Evolutionary conservation across 768 basidiomycete species (phyloP).

Genomic region (Hygrophoropsis aurantiaca): DNA sequence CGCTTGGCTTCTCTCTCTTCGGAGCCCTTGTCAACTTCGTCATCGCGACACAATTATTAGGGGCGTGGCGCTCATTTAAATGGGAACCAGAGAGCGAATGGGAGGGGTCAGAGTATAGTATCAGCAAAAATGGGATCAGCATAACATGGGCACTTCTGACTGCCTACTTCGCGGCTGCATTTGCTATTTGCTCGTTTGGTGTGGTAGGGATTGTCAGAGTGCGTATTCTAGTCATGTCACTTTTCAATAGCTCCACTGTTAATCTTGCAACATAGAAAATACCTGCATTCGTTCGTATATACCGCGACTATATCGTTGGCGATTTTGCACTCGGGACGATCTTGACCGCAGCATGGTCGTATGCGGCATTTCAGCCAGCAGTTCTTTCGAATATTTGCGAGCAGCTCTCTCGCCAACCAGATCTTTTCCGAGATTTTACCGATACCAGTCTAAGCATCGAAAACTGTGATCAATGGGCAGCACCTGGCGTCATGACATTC

Average conservation of each 20-base stretch:
- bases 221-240: constrained; percentile 13
- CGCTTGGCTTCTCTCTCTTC: constrained; percentile 35
- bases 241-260: neutral
- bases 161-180: constrained; percentile 65
- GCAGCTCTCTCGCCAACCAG: constrained; percentile 72
- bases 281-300: constrained; percentile 69
- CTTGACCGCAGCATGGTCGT: constrained; percentile 54
- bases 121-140: constrained; percentile 41
- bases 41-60: constrained; percentile 41
- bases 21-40: constrained; percentile 41
- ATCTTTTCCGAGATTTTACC: constrained; percentile 66
- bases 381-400: constrained; percentile 68
- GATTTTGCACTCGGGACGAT: constrained; percentile 73
- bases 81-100: constrained; percentile 52
- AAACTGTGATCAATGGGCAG: constrained; percentile 81
- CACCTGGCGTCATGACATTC: constrained; percentile 58
- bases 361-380: constrained; percentile 54
- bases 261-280: constrained; percentile 44
- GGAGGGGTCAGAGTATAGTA: constrained; percentile 41
- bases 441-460: constrained; percentile 75
- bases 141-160: constrained; percentile 63
- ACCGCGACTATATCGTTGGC: constrained; percentile 79
- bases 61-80: constrained; percentile 42
- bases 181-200: constrained; percentile 63
- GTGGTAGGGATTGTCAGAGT: constrained; percentile 72